These are phyloP conservation scores for Alloascoidea africana DNA, from an alignment of 805 yeast species.

Conservation along the genomic window DNA sequence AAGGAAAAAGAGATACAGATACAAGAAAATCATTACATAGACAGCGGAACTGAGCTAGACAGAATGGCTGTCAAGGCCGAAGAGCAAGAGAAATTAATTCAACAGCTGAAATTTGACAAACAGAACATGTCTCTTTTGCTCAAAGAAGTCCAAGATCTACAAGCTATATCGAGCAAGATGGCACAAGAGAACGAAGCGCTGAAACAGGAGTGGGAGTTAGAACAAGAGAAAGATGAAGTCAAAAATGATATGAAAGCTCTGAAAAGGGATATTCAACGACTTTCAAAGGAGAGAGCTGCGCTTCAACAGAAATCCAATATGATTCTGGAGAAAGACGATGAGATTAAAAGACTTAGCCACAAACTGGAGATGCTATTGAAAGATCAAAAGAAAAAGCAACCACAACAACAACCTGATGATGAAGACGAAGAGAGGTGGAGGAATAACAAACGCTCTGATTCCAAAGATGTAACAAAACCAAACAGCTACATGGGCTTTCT, in stretches of 20 bases:
- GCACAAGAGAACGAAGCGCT: neutral
- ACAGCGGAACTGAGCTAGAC: neutral
- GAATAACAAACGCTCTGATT: too few species aligned
- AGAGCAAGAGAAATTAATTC: conserved; percentile 1
- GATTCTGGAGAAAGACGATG: too few species aligned
- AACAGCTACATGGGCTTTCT: too few species aligned
- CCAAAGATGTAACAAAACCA: too few species aligned
- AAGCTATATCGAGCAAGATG: neutral
- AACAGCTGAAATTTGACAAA: neutral
- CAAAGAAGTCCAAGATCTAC: neutral
- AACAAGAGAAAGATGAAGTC: neutral
- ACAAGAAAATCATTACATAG: neutral
- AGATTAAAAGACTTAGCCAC: too few species aligned
- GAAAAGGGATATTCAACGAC: neutral
- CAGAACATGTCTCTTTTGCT: neutral
- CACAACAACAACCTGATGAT: too few species aligned
- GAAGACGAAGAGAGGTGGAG: too few species aligned
- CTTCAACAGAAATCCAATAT: too few species aligned
- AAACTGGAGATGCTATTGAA: too few species aligned
- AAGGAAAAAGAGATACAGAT: neutral
- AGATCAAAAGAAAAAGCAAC: too few species aligned
- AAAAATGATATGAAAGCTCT: neutral
- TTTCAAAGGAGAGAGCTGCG: neutral
- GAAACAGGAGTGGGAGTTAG: neutral
- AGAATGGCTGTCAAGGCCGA: conserved; percentile 1